phyloP scores from a whole-genome alignment of 2,329 filamentous ascomycete genomes.

The Colletotrichum brevisporum region DNA sequence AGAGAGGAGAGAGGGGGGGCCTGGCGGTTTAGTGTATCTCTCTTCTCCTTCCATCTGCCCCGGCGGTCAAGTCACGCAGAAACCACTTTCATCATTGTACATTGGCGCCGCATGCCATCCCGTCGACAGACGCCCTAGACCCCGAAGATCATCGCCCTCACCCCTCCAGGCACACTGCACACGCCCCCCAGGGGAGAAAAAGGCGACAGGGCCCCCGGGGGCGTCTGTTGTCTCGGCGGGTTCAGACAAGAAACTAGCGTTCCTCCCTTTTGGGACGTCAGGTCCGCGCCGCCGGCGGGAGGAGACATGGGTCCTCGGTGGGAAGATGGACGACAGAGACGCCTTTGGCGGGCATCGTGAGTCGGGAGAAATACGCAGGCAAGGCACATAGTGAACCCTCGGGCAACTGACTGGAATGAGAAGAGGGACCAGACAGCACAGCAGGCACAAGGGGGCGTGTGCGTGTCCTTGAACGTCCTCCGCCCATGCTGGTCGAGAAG shows the following conservation, averaged over 20 bases:
- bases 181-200: background rate
- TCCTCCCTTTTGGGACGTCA: conserved; percentile 34
- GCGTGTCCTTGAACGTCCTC: no score
- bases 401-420: background rate
- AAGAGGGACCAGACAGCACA: background rate
- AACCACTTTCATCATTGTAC: conserved; percentile 33
- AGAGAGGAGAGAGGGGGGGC: background rate
- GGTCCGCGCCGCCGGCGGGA: conserved; percentile 18
- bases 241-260: conserved; percentile 13
- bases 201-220: no score
- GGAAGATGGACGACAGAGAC: conserved; percentile 1
- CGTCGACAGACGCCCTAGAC: conserved; percentile 33
- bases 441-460: no score
- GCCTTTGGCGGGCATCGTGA: conserved; percentile 5
- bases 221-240: conserved; percentile 1
- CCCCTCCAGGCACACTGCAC: background rate
- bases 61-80: conserved; percentile 23
- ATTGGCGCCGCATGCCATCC: conserved; percentile 33
- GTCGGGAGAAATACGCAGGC: background rate
- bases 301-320: background rate
- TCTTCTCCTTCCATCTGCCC: background rate
- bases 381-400: background rate
- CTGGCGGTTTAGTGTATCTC: background rate
- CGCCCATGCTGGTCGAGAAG: no score
- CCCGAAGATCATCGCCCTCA: conserved; percentile 16